Percentiles rank a stretch among this genome's conserved stretches.
Conservation (phyloP, 352 stramenopile species). For the Globisporangium yorkense region DNA sequence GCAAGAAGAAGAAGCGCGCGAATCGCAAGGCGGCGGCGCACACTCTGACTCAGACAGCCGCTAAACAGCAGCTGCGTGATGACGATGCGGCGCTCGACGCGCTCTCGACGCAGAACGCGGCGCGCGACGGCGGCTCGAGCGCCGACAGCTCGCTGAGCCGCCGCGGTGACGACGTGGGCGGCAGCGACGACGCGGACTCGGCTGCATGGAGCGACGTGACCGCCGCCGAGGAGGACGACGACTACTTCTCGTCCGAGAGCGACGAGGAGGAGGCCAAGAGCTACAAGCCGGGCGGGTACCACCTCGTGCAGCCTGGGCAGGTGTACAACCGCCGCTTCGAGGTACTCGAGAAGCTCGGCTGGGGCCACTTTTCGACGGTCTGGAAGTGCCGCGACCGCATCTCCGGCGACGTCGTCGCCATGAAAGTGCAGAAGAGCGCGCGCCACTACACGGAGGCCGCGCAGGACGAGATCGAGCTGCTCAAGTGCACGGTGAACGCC, state of each 20-base stretch:
- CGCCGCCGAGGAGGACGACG: conserved; percentile 71
- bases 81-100: conserved; percentile 10
- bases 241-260: conserved; percentile 79
- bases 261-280: conserved; percentile 92
- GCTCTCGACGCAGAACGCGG: conserved; percentile 20
- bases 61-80: not conserved
- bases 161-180: conserved; percentile 20
- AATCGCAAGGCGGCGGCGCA: not conserved
- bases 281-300: conserved; percentile 98
- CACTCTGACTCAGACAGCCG: not conserved
- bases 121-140: conserved; percentile 32
- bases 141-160: conserved; percentile 21
- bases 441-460: conserved; percentile 98
- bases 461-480: conserved; percentile 97
- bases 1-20: conserved; percentile 11
- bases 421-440: conserved; percentile 98
- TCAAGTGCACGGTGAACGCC: conserved; percentile 87
- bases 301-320: conserved; percentile 92
- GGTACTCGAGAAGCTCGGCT: conserved; percentile 98
- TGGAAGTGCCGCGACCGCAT: conserved; percentile 95
- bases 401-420: conserved; percentile 86
- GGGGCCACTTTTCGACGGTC: conserved; percentile 99
- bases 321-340: conserved; percentile 93
- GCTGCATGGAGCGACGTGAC: conserved; percentile 13
- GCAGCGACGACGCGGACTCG: conserved; percentile 28